A percentile compares a stretch with the other conserved stretches of the same genome.
These are phyloP conservation scores for Gentiana macrophylla DNA, from an alignment of 257 asterid species.

Conservation along the genomic window DNA sequence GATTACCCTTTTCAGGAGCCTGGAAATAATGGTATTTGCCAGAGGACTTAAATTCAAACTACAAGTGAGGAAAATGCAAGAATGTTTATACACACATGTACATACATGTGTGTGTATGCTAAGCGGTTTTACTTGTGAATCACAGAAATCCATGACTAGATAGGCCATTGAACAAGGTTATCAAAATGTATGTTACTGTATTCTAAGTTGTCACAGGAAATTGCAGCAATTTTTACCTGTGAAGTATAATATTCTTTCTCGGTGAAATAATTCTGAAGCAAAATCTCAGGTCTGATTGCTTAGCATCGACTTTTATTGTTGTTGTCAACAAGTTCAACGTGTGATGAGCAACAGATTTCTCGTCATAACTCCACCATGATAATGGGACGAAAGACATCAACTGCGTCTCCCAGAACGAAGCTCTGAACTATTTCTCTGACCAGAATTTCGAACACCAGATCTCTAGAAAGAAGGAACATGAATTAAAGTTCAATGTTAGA, in stretches of 20 bases:
- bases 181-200: neutral
- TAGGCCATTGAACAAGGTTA: no score
- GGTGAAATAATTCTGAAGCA: slow-evolving; percentile 99
- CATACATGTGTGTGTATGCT: no score
- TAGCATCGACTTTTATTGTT: slow-evolving; percentile 95
- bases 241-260: slow-evolving; percentile 87
- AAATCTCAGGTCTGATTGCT: slow-evolving; percentile 96
- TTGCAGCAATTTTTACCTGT: slow-evolving; percentile 46
- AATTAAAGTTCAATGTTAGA: slow-evolving; percentile 7
- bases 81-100: no score
- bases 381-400: slow-evolving; percentile 98
- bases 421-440: slow-evolving; percentile 96
- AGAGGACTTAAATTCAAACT: no score
- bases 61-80: no score
- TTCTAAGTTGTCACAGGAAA: neutral
- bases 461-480: no score
- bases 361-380: slow-evolving; percentile 98
- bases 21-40: no score
- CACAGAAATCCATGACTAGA: no score
- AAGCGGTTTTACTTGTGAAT: no score
- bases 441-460: slow-evolving; percentile 70
- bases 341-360: slow-evolving; percentile 99
- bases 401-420: slow-evolving; percentile 93
- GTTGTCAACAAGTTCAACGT: slow-evolving; percentile 95
- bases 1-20: no score